Conservation (phyloP, 768 basidiomycete genomes). For the Cystoderma amianthinum region DNA sequence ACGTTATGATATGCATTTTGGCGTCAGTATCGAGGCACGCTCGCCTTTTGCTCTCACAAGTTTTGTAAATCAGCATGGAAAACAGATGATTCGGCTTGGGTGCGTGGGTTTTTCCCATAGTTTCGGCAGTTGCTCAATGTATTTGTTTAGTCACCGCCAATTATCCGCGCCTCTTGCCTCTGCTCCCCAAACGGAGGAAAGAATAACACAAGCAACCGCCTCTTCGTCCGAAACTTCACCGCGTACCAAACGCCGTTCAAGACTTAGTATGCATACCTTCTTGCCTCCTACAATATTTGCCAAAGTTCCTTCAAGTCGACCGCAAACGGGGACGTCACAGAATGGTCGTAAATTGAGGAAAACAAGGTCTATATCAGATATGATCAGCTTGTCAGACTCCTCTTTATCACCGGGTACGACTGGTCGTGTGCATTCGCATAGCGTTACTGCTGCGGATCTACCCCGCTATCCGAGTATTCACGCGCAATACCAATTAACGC, state of each 20-base stretch:
- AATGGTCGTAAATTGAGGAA: constrained; percentile 58
- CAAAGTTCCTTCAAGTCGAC: constrained; percentile 22
- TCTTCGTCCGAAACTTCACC: constrained; percentile 30
- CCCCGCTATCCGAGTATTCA: constrained; percentile 31
- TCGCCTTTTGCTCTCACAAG: constrained; percentile 83
- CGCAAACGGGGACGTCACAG: constrained; percentile 15
- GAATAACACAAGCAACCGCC: constrained; percentile 22
- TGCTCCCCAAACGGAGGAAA: constrained; percentile 43
- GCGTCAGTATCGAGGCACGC: constrained; percentile 58
- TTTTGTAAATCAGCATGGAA: constrained; percentile 76
- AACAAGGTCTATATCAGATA: constrained; percentile 70
- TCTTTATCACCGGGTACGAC: constrained; percentile 15
- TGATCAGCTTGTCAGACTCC: constrained; percentile 22
- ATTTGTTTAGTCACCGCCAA: constrained; percentile 44
- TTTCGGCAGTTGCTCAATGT: constrained; percentile 4
- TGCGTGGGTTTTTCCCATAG: constrained; percentile 22
- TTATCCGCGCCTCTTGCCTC: constrained; percentile 53
- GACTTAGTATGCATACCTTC: constrained; percentile 58
- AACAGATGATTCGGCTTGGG: constrained; percentile 73
- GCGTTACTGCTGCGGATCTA: constrained; percentile 67
- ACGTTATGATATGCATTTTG: constrained; percentile 61
- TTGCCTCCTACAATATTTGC: constrained; percentile 46
- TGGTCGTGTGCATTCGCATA: constrained; percentile 70
- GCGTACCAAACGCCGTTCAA: constrained; percentile 46
- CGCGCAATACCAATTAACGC: constrained; percentile 15